These are phyloP conservation scores for Schwanniomyces polymorphus DNA, from an alignment of 805 yeast genomes.

Conservation along the genomic window DNA sequence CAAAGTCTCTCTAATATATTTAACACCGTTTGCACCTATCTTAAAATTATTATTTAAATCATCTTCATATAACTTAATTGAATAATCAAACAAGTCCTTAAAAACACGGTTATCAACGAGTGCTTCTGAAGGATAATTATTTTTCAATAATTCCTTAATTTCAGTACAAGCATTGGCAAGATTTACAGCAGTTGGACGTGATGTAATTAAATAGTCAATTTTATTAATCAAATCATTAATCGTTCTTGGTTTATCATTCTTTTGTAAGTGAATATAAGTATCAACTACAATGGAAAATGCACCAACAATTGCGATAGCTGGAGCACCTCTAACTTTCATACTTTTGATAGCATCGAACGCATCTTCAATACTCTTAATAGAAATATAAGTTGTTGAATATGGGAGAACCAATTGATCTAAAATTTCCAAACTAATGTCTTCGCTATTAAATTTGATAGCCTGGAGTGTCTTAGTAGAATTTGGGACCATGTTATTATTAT, in stretches of 20 bases:
- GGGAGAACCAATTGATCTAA: constrained; percentile 86
- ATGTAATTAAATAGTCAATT: constrained; percentile 65
- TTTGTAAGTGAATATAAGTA: constrained; percentile 28
- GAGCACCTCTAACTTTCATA: constrained; percentile 98
- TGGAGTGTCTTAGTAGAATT: constrained; percentile 29
- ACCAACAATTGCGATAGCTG: constrained; percentile 96
- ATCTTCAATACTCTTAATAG: constrained; percentile 62
- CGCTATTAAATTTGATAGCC: constrained; percentile 67
- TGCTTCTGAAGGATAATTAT: constrained; percentile 13
- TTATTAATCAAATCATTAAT: constrained; percentile 37
- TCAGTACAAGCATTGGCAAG: constrained; percentile 70
- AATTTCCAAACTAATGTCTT: constrained; percentile 49
- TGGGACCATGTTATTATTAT: background rate
- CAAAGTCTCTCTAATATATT: constrained; percentile 55
- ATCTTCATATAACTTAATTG: constrained; percentile 61
- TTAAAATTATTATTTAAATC: constrained; percentile 76
- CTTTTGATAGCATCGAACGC: constrained; percentile 80
- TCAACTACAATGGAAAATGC: constrained; percentile 83
- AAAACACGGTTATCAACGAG: constrained; percentile 28
- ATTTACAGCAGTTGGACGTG: constrained; percentile 97
- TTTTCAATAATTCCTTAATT: constrained; percentile 37
- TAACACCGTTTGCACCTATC: constrained; percentile 80
- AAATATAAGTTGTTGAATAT: constrained; percentile 68
- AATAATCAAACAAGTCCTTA: constrained; percentile 39
- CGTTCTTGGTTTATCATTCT: constrained; percentile 17